phyloP scores from a whole-genome alignment of 2,329 filamentous ascomycete species.

The Diaporthe batatas region DNA sequence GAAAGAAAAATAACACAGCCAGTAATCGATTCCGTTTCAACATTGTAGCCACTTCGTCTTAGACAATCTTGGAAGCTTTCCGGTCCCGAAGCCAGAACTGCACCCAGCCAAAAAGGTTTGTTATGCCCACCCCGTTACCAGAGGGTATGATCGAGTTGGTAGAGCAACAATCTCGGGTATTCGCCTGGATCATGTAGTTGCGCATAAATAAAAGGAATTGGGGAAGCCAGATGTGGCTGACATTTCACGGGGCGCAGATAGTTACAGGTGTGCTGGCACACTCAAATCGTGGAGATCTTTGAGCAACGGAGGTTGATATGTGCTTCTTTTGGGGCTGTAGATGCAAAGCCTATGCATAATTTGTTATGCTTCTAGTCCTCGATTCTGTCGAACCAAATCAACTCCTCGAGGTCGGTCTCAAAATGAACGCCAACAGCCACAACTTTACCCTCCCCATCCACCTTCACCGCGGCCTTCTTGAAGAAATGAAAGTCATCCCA shows the following conservation, averaged over 20 bases:
- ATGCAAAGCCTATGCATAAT: not conserved
- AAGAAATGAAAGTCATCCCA: conserved; percentile 10
- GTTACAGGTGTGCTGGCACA: not conserved
- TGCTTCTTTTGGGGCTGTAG: not conserved
- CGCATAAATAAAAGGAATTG: too few species aligned
- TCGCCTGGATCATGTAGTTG: too few species aligned
- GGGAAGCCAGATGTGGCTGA: too few species aligned
- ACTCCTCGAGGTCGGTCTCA: conserved; percentile 6
- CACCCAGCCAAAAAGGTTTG: too few species aligned
- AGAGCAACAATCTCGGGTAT: not conserved
- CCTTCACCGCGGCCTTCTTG: conserved; percentile 16
- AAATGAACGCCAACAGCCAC: conserved; percentile 6
- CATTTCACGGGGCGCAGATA: not conserved
- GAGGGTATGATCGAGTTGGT: not conserved
- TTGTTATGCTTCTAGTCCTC: not conserved
- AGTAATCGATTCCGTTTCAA: not conserved
- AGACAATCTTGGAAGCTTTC: too few species aligned
- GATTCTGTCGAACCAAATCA: conserved; percentile 13
- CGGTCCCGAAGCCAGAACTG: too few species aligned
- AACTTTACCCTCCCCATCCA: not conserved
- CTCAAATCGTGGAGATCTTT: not conserved
- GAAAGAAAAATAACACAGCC: not conserved
- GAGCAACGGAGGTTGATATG: not conserved
- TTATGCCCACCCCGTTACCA: too few species aligned
- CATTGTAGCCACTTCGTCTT: not conserved